phyloP scores from a whole-genome alignment of 2,329 filamentous ascomycete genomes.

The Cladosporium sp. region DNA sequence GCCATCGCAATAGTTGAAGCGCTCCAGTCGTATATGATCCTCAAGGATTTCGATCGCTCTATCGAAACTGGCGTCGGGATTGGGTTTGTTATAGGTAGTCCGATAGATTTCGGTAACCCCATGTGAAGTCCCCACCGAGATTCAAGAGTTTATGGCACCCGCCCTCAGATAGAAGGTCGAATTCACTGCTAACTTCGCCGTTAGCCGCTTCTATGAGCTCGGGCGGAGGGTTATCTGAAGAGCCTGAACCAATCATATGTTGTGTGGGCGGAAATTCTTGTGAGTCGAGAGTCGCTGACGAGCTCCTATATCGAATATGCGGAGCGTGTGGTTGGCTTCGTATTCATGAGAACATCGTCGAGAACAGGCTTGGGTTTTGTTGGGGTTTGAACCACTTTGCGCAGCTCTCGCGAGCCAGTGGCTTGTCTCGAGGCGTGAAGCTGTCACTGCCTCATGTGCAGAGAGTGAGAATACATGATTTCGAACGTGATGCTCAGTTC shows the following conservation, averaged over 20 bases:
- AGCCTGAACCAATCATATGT: neutral
- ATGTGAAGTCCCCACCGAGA: neutral
- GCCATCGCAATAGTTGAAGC: neutral
- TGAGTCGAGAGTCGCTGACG: neutral
- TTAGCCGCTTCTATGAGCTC: neutral
- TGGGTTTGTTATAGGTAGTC: neutral
- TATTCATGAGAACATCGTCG: no score
- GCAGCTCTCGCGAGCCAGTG: no score
- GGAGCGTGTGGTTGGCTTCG: no score
- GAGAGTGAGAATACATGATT: no score
- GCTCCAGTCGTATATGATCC: neutral
- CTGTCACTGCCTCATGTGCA: no score
- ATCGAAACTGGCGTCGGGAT: neutral
- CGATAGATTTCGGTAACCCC: constrained; percentile 2
- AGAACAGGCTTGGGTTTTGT: no score
- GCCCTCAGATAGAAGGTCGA: neutral
- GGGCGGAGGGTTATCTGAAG: neutral
- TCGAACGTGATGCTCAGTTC: no score
- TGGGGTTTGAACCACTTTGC: no score
- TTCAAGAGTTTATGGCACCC: neutral
- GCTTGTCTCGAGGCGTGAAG: no score
- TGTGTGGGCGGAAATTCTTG: neutral
- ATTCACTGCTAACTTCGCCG: neutral
- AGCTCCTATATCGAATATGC: neutral
- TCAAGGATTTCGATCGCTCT: neutral